These are phyloP conservation scores for Trametes polyzona DNA, from an alignment of 1,284 basidiomycete genomes.

Conservation along the genomic window DNA sequence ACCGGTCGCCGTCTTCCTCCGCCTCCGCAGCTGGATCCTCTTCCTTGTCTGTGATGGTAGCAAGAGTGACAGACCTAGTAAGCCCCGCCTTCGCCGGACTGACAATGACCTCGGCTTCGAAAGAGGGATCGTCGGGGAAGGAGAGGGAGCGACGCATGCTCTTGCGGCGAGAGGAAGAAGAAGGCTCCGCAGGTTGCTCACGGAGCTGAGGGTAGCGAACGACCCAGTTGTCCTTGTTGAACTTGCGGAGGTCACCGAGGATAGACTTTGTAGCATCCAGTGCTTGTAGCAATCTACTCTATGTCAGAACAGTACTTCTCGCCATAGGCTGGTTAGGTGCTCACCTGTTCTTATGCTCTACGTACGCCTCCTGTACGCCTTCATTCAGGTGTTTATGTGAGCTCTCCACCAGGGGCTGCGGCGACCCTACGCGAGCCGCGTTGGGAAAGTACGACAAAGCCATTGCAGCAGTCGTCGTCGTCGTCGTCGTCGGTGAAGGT, in stretches of 20 bases:
- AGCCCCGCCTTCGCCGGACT: slow-evolving; percentile 51
- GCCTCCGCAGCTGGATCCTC: slow-evolving; percentile 31
- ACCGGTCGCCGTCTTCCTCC: slow-evolving; percentile 45
- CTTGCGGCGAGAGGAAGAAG: slow-evolving; percentile 40
- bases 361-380: slow-evolving; percentile 74
- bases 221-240: slow-evolving; percentile 87
- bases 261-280: slow-evolving; percentile 76
- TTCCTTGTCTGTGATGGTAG: slow-evolving; percentile 52
- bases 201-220: slow-evolving; percentile 82
- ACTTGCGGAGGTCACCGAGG: slow-evolving; percentile 73
- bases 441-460: slow-evolving; percentile 33
- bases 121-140: slow-evolving; percentile 80
- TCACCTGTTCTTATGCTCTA: slow-evolving; percentile 73
- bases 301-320: neutral
- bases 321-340: slow-evolving; percentile 24
- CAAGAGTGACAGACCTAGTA: slow-evolving; percentile 58
- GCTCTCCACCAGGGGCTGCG: slow-evolving; percentile 26
- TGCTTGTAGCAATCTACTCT: slow-evolving; percentile 69
- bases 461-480: slow-evolving; percentile 26
- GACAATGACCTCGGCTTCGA: slow-evolving; percentile 70
- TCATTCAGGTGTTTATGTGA: slow-evolving; percentile 37
- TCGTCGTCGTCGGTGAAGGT: slow-evolving; percentile 22
- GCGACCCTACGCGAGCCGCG: slow-evolving; percentile 23
- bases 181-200: slow-evolving; percentile 40
- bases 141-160: slow-evolving; percentile 70